Percentiles rank a stretch among this genome's conserved stretches.
These are phyloP conservation scores for Pseudogymnoascus sp. DNA, from an alignment of 2,329 filamentous ascomycete genomes.

Conservation along the genomic window DNA sequence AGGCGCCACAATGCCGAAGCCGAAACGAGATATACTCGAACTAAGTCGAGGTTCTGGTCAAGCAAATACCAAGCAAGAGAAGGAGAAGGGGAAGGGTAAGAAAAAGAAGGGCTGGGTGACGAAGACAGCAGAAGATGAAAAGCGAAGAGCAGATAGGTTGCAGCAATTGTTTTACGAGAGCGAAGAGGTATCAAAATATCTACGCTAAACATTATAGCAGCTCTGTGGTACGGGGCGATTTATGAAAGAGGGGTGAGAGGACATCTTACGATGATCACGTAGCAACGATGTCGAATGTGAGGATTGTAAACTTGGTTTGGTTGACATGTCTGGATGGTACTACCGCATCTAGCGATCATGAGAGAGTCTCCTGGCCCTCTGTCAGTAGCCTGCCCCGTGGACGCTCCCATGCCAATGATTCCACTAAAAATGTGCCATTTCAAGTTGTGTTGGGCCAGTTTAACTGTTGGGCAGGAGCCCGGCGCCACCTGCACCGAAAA, in stretches of 20 bases:
- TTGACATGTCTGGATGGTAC: not conserved
- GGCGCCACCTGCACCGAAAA: not conserved
- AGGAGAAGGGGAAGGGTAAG: slow-evolving; percentile 47
- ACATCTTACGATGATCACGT: not conserved
- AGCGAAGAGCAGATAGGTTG: slow-evolving; percentile 54
- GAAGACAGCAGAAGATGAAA: slow-evolving; percentile 53
- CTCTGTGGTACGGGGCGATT: not conserved
- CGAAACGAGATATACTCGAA: slow-evolving; percentile 14
- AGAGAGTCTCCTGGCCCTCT: not conserved
- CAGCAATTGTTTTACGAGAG: slow-evolving; percentile 65
- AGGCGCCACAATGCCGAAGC: slow-evolving; percentile 42
- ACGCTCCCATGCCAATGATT: not conserved
- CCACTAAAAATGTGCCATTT: not conserved
- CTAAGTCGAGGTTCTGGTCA: not conserved
- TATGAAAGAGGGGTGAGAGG: not conserved
- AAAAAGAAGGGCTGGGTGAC: slow-evolving; percentile 55
- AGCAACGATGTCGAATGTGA: not conserved
- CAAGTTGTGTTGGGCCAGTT: not conserved
- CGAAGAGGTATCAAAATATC: slow-evolving; percentile 68
- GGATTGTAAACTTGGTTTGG: not conserved
- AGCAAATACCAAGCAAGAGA: slow-evolving; percentile 29
- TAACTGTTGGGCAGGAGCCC: not conserved
- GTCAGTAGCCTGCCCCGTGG: not conserved
- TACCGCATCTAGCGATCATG: not conserved
- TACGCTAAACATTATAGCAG: slow-evolving; percentile 28